phyloP scores from a whole-genome alignment of 1,284 basidiomycete species.

The Cerrena zonata region DNA sequence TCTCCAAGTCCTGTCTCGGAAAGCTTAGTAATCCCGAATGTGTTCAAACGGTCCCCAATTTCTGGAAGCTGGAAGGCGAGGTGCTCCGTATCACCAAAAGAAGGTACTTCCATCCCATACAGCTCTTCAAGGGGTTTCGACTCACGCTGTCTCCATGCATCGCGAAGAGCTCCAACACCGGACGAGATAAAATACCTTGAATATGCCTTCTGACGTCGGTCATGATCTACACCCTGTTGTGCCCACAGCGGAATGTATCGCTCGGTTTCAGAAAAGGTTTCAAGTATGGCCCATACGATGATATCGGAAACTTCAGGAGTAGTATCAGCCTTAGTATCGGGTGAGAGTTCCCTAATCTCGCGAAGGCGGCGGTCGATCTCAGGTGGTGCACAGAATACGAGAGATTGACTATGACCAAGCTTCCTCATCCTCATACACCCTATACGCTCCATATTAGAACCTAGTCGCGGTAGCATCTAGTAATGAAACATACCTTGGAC shows the following conservation, averaged over 20 bases:
- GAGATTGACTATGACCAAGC: constrained; percentile 43
- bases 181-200: too few species aligned
- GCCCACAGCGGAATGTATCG: constrained; percentile 39
- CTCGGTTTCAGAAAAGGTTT: constrained; percentile 40
- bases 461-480: too few species aligned
- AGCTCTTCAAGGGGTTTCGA: not conserved
- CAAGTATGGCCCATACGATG: constrained; percentile 40
- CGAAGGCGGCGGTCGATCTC: constrained; percentile 43
- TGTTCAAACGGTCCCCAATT: constrained; percentile 14
- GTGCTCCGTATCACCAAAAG: not conserved
- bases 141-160: not conserved
- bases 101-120: not conserved
- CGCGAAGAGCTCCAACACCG: not conserved
- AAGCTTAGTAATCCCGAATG: not conserved
- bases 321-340: not conserved
- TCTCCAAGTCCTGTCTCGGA: constrained; percentile 28
- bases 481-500: constrained; percentile 41
- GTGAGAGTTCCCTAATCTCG: constrained; percentile 14
- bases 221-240: constrained; percentile 42
- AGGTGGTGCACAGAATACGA: constrained; percentile 45
- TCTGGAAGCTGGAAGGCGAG: not conserved
- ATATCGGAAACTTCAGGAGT: constrained; percentile 31
- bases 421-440: constrained; percentile 50
- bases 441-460: too few species aligned
- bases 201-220: constrained; percentile 30